A percentile compares a stretch with the other conserved stretches of the same genome.
Evolutionary conservation across 371 early-diverging fungal genomes (phyloP).

Genomic region (Mucor indicus): DNA sequence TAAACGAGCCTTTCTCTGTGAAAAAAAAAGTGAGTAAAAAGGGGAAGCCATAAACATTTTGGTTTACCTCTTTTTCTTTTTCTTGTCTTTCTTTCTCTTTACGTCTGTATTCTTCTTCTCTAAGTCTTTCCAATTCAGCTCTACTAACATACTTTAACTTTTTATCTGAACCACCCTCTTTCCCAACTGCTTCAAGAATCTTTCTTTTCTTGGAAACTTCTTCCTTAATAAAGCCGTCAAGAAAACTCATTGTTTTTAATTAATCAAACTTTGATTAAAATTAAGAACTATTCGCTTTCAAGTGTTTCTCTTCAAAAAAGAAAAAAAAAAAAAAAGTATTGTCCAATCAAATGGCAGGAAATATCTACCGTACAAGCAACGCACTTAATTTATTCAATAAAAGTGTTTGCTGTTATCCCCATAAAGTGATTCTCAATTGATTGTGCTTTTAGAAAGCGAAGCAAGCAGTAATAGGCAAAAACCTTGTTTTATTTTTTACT

Average conservation of each 20-base stretch:
- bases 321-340: too few species aligned
- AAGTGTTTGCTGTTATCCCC: too few species aligned
- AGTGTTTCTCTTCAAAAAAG: too few species aligned
- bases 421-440: too few species aligned
- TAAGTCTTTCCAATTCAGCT: constrained; percentile 70
- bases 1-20: constrained; percentile 33
- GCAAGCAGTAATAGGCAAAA: too few species aligned
- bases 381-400: too few species aligned
- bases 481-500: too few species aligned
- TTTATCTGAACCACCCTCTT: constrained; percentile 25
- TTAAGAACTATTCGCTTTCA: too few species aligned
- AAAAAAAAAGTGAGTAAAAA: neutral
- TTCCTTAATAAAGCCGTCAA: constrained; percentile 56
- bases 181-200: constrained; percentile 35
- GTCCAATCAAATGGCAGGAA: too few species aligned
- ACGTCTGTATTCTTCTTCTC: constrained; percentile 62
- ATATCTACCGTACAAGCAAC: too few species aligned
- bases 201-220: constrained; percentile 72
- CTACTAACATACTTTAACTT: constrained; percentile 74
- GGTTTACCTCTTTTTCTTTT: constrained; percentile 36
- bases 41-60: neutral
- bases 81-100: constrained; percentile 59
- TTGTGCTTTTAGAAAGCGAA: too few species aligned
- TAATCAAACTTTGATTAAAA: too few species aligned
- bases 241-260: constrained; percentile 59